A percentile compares a stretch with the other conserved stretches of the same genome.
These are phyloP conservation scores for Pseudopediastrum boryanum DNA, from an alignment of 139 green algal species.

Conservation along the genomic window DNA sequence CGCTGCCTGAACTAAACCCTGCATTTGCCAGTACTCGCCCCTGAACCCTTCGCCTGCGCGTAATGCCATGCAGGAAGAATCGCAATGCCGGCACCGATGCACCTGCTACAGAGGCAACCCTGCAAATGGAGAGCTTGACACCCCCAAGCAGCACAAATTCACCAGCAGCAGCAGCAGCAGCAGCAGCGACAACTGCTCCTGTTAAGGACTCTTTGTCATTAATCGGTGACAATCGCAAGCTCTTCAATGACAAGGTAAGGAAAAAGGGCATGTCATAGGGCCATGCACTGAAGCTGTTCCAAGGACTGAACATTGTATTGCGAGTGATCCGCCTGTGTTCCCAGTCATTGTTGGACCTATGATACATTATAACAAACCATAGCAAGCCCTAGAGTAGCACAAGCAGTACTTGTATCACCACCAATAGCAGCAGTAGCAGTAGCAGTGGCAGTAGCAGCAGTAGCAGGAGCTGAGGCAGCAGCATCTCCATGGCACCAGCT, in stretches of 20 bases:
- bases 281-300: background rate
- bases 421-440: background rate
- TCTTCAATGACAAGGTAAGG: slow-evolving; percentile 44
- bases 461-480: too few relatives aligned
- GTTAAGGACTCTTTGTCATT: slow-evolving; percentile 28
- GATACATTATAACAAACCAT: background rate
- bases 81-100: too few relatives aligned
- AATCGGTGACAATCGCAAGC: slow-evolving; percentile 46
- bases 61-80: too few relatives aligned
- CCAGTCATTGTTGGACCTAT: background rate
- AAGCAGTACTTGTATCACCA: background rate
- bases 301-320: background rate
- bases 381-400: background rate
- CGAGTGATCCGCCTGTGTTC: background rate
- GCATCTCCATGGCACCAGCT: too few relatives aligned
- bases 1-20: too few relatives aligned
- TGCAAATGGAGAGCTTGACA: too few relatives aligned
- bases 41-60: too few relatives aligned
- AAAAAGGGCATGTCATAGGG: background rate
- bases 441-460: too few relatives aligned
- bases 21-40: too few relatives aligned
- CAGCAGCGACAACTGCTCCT: slow-evolving; percentile 1
- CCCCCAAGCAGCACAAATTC: slow-evolving; percentile 3
- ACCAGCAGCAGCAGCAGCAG: slow-evolving; percentile 22
- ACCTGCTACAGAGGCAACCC: too few relatives aligned